A percentile compares a stretch with the other conserved stretches of the same genome.
phyloP scores from a whole-genome alignment of 2,329 filamentous ascomycete species.

The Penicillium sclerotiorum region DNA sequence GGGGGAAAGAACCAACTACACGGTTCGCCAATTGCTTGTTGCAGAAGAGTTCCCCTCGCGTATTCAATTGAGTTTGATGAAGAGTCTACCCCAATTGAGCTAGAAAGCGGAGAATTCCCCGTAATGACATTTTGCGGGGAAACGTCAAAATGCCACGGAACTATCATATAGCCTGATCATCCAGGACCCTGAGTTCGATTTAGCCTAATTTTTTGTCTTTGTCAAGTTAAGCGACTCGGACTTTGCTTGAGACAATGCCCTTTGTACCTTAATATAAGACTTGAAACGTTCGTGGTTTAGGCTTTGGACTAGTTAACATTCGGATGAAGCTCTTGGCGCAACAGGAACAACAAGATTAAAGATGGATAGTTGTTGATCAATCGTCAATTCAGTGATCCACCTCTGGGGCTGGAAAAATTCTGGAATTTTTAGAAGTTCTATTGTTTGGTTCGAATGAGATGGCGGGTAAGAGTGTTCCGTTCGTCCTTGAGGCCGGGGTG shows the following conservation, averaged over 20 bases:
- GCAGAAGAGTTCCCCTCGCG: no score
- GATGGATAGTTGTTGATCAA: neutral
- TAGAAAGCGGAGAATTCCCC: slow-evolving; percentile 1
- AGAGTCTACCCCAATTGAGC: neutral
- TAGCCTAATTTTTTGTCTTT: neutral
- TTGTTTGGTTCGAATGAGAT: neutral
- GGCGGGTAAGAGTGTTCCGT: neutral
- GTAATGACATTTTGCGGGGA: neutral
- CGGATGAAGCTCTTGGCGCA: neutral
- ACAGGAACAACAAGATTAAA: neutral
- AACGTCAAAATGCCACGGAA: neutral
- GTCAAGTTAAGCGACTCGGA: neutral
- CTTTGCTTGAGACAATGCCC: neutral
- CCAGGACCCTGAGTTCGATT: neutral
- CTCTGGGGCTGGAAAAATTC: neutral
- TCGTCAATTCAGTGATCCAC: neutral
- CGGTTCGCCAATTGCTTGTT: no score
- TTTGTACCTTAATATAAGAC: neutral
- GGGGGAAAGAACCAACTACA: no score
- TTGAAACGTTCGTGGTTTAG: slow-evolving; percentile 2
- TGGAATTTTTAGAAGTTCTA: no score
- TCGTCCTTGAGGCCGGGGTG: neutral
- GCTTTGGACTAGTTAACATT: neutral
- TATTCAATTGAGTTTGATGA: neutral
- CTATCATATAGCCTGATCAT: neutral